Percentiles rank a stretch among this genome's conserved stretches.
Conservation (phyloP, 768 basidiomycete species). For the Boletus tomentosulus region DNA sequence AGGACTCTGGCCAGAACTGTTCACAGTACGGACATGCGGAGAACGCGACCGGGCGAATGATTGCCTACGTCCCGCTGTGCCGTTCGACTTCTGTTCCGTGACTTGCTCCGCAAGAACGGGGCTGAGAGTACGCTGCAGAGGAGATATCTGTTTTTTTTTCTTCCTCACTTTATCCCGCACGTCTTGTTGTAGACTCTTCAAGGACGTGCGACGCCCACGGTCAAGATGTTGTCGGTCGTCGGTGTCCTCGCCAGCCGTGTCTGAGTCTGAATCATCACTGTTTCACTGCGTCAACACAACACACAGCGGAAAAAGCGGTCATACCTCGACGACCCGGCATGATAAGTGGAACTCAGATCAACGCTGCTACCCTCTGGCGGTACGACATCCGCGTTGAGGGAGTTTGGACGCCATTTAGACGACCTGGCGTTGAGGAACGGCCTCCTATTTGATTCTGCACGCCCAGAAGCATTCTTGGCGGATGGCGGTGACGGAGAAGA, state of each 20-base stretch:
- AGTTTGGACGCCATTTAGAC: conserved; percentile 23
- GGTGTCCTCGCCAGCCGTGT: conserved; percentile 55
- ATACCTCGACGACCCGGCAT: conserved; percentile 79
- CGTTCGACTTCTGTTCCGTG: conserved; percentile 32
- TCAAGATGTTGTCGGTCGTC: conserved; percentile 43
- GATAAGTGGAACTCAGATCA: conserved; percentile 85
- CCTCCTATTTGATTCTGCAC: conserved; percentile 44
- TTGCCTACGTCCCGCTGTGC: conserved; percentile 36
- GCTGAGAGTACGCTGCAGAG: conserved; percentile 23
- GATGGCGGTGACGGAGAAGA: conserved; percentile 75
- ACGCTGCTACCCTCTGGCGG: conserved; percentile 33
- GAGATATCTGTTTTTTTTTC: conserved; percentile 26
- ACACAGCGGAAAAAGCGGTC: conserved; percentile 14
- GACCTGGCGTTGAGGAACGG: conserved; percentile 29
- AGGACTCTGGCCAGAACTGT: conserved; percentile 33
- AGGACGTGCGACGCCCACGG: conserved; percentile 43
- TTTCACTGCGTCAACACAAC: conserved; percentile 17
- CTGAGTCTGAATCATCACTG: conserved; percentile 48
- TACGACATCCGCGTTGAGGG: conserved; percentile 17
- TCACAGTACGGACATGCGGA: conserved; percentile 43
- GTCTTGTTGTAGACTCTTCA: conserved; percentile 28
- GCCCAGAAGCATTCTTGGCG: conserved; percentile 48
- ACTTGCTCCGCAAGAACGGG: conserved; percentile 23
- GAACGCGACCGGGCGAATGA: conserved; percentile 74
- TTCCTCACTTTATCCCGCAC: conserved; percentile 23